Evolutionary conservation across 495 filamentous ascomycete genomes (phyloP).

Genomic region (Chaetomium tenue): DNA sequence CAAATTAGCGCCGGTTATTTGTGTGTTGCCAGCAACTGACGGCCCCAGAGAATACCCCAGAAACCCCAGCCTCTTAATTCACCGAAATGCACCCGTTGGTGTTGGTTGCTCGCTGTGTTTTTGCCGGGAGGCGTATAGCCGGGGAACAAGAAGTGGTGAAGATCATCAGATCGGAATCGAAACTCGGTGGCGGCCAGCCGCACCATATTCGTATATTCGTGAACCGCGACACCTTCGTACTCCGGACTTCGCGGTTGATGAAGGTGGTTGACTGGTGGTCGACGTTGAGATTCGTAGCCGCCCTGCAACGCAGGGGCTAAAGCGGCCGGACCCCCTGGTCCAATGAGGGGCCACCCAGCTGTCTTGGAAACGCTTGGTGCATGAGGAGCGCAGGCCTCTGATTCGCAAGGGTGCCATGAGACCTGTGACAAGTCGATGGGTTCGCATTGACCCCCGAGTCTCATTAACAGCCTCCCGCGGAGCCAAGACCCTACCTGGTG

Average conservation of each 20-base stretch:
- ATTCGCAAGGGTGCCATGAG: constrained; percentile 41
- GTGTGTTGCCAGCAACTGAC: neutral
- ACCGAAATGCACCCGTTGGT: neutral
- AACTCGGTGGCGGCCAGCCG: neutral
- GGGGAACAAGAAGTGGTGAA: neutral
- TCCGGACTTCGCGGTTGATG: neutral
- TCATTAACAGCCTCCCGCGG: constrained; percentile 25
- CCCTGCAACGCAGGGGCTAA: constrained; percentile 44
- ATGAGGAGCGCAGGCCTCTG: constrained; percentile 40
- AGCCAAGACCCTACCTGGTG: constrained; percentile 28
- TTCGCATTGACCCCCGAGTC: constrained; percentile 39
- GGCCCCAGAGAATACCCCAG: no score
- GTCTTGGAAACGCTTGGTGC: constrained; percentile 46
- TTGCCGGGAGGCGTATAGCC: neutral
- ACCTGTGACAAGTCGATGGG: constrained; percentile 36
- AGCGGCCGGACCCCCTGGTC: constrained; percentile 32
- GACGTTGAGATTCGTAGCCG: constrained; percentile 35
- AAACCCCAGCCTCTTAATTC: neutral
- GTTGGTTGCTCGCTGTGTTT: neutral
- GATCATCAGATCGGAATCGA: neutral
- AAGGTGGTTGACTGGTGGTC: constrained; percentile 1
- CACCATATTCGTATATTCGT: neutral
- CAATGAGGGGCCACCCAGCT: constrained; percentile 39
- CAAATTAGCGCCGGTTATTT: neutral
- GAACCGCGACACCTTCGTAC: neutral